These are phyloP conservation scores for Phlegmacium glaucopus DNA, from an alignment of 768 basidiomycete species.

Conservation along the genomic window DNA sequence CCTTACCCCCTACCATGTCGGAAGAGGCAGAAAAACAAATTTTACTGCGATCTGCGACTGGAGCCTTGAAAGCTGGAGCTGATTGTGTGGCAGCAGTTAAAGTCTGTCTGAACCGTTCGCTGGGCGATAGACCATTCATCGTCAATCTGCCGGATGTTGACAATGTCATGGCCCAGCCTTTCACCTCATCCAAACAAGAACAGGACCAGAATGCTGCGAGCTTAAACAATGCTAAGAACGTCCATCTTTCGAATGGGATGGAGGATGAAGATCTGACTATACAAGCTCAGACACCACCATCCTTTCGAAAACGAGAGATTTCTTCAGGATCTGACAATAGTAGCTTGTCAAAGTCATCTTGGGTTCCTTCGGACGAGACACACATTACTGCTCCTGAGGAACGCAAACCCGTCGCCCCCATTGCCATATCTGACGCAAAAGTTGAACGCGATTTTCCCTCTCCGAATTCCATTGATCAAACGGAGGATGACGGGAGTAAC, in stretches of 20 bases:
- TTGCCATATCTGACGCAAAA: conserved; percentile 25
- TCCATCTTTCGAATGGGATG: conserved; percentile 32
- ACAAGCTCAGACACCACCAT: conserved; percentile 39
- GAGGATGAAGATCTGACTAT: conserved; percentile 64
- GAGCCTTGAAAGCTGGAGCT: conserved; percentile 80
- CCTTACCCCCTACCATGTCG: conserved; percentile 42
- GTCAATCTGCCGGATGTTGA: conserved; percentile 56
- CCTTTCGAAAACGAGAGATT: conserved; percentile 31
- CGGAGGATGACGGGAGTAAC: conserved; percentile 48
- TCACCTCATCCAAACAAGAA: conserved; percentile 48
- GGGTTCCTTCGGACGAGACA: conserved; percentile 45
- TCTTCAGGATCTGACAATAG: conserved; percentile 53
- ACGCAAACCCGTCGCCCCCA: conserved; percentile 29
- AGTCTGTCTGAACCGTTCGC: conserved; percentile 67
- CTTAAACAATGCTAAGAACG: conserved; percentile 31
- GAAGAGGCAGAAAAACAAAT: conserved; percentile 83
- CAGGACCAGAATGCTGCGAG: conserved; percentile 30
- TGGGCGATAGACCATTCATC: conserved; percentile 60
- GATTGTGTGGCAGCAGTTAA: conserved; percentile 88
- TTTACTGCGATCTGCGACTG: conserved; percentile 82
- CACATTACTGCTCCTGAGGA: conserved; percentile 49
- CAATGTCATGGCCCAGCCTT: conserved; percentile 39
- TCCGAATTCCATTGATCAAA: conserved; percentile 47
- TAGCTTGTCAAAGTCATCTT: conserved; percentile 44
- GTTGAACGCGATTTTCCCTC: conserved; percentile 45